Percentiles rank a stretch among this genome's conserved stretches.
phyloP scores from a whole-genome alignment of 208 protist genomes.

The Leishmania lainsoni region DNA sequence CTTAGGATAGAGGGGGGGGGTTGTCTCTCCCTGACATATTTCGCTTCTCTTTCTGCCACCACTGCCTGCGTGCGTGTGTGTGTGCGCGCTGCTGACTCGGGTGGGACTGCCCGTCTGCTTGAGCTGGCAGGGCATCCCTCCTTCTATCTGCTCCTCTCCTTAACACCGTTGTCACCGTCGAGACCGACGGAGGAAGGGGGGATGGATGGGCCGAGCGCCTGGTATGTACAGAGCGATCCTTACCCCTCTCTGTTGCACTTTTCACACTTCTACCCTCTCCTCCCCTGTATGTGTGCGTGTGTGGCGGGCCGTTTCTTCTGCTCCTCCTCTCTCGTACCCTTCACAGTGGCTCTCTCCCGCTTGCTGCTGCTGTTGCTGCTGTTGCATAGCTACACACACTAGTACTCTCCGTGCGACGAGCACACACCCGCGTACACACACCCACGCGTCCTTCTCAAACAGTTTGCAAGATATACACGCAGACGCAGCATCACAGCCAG shows the following conservation, averaged over 20 bases:
- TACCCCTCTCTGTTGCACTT: not conserved
- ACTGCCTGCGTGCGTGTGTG: not conserved
- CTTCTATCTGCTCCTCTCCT: not conserved
- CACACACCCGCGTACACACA: not conserved
- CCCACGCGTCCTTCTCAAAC: too few relatives aligned
- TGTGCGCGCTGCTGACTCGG: not conserved
- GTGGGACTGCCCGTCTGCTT: not conserved
- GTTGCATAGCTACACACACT: not conserved
- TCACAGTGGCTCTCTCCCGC: not conserved
- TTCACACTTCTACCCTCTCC: not conserved
- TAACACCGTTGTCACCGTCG: not conserved
- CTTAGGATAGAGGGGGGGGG: not conserved
- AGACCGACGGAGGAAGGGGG: not conserved
- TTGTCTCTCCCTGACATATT: not conserved
- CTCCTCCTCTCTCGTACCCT: not conserved
- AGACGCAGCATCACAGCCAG: not conserved
- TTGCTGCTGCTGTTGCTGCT: not conserved
- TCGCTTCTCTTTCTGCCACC: not conserved
- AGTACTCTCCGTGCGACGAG: not conserved
- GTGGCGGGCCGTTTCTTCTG: not conserved
- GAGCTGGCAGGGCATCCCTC: not conserved
- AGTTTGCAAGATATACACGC: not conserved
- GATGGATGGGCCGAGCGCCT: constrained; percentile 2
- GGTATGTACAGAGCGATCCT: not conserved
- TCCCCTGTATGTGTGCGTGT: not conserved